Evolutionary conservation across 306 rosid genomes (phyloP).

Genomic region (Dalbergia oliveri): DNA sequence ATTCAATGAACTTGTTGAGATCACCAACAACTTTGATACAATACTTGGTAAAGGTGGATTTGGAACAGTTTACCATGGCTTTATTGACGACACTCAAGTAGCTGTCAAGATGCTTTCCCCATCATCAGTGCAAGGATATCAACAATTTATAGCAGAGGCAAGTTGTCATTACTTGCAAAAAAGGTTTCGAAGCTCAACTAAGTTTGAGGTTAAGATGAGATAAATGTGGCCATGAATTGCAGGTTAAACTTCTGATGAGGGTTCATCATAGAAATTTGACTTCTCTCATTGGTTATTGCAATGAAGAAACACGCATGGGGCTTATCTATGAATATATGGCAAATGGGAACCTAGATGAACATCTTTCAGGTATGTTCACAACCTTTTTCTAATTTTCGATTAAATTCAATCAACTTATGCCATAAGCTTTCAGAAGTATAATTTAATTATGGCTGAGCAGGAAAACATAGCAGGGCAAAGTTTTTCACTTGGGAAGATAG

Average conservation of each 20-base stretch:
- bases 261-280: slow-evolving; percentile 56
- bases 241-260: slow-evolving; percentile 48
- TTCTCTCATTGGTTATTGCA: slow-evolving; percentile 45
- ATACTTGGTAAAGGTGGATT: slow-evolving; percentile 56
- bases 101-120: slow-evolving; percentile 60
- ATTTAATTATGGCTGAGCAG: background rate
- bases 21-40: slow-evolving; percentile 60
- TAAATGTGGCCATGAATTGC: slow-evolving; percentile 41
- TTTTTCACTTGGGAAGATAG: slow-evolving; percentile 53
- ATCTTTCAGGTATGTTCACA: slow-evolving; percentile 45
- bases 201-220: background rate
- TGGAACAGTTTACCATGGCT: slow-evolving; percentile 55
- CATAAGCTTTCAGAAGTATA: background rate
- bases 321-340: slow-evolving; percentile 49
- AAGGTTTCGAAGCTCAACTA: background rate
- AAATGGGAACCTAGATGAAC: slow-evolving; percentile 33
- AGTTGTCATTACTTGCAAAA: background rate
- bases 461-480: background rate
- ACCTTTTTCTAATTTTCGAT: too few relatives aligned
- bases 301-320: slow-evolving; percentile 18
- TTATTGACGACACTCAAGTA: slow-evolving; percentile 49
- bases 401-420: background rate
- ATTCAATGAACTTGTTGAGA: slow-evolving; percentile 46
- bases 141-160: slow-evolving; percentile 63
- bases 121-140: slow-evolving; percentile 51